Conservation (phyloP, 495 filamentous ascomycete species). For the Penicillium chermesinum region DNA sequence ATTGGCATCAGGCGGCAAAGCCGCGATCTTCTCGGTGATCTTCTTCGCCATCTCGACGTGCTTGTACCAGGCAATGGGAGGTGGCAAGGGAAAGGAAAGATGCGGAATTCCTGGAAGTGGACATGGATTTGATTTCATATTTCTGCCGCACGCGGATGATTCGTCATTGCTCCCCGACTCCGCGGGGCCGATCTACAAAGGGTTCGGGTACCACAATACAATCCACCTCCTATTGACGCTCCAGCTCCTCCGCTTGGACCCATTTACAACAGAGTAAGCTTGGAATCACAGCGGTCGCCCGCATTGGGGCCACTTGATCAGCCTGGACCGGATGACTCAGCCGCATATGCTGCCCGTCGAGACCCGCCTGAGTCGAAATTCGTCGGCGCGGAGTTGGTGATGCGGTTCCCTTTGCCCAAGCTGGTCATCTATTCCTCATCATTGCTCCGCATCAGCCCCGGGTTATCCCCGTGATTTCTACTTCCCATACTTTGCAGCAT, state of each 20-base stretch:
- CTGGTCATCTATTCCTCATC: constrained; percentile 7
- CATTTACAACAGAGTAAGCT: not conserved
- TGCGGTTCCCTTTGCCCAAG: constrained; percentile 10
- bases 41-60: constrained; percentile 57
- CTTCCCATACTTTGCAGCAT: constrained; percentile 1
- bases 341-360: not conserved
- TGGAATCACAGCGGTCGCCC: not conserved
- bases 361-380: not conserved
- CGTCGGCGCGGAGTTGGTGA: not conserved
- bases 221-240: not conserved
- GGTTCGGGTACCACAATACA: not conserved
- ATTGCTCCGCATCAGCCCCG: not conserved
- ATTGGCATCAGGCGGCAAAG: constrained; percentile 69
- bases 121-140: constrained; percentile 2
- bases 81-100: constrained; percentile 11
- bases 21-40: constrained; percentile 94
- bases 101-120: constrained; percentile 22
- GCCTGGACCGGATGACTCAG: not conserved
- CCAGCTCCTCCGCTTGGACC: not conserved
- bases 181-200: not conserved
- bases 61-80: constrained; percentile 15
- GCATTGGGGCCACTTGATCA: not conserved
- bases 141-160: not conserved
- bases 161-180: constrained; percentile 1
- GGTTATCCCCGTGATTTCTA: not conserved